These are phyloP conservation scores for Adenanthera pavonina DNA, from an alignment of 306 rosid species.

Conservation along the genomic window DNA sequence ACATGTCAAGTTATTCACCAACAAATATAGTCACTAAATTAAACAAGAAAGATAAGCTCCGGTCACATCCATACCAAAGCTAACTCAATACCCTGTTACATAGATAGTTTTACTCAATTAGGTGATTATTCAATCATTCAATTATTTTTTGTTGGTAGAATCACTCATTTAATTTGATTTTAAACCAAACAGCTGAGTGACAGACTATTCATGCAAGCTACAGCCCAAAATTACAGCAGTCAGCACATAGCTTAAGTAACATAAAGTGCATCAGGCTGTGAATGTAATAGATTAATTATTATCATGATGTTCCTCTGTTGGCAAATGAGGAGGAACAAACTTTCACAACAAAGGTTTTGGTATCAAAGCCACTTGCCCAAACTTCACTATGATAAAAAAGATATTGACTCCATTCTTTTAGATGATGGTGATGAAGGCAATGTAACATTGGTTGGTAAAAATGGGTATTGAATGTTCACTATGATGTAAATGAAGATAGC, in stretches of 20 bases:
- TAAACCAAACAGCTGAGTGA: neutral
- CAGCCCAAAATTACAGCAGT: too few species aligned
- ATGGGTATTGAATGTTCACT: neutral
- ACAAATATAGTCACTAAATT: constrained; percentile 3
- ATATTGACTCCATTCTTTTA: neutral
- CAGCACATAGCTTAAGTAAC: too few species aligned
- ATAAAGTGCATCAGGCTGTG: neutral
- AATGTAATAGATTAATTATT: too few species aligned
- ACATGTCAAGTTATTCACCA: constrained; percentile 7
- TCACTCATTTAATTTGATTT: too few species aligned
- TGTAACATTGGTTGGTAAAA: neutral
- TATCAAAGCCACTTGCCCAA: neutral
- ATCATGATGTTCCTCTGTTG: neutral
- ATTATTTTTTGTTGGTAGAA: too few species aligned
- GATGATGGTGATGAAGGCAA: neutral
- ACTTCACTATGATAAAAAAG: neutral
- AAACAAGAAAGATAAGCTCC: neutral
- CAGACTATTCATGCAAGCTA: too few species aligned
- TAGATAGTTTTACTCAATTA: neutral
- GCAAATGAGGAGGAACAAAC: neutral
- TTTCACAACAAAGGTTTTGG: neutral
- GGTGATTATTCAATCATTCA: too few species aligned
- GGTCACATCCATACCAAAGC: neutral
- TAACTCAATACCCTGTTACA: neutral
- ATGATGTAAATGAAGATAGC: neutral